Evolutionary conservation across 2,329 filamentous ascomycete genomes (phyloP), one percentile per base, ranked within the genome.

Genomic region (Xylaria sp.): DNA sequence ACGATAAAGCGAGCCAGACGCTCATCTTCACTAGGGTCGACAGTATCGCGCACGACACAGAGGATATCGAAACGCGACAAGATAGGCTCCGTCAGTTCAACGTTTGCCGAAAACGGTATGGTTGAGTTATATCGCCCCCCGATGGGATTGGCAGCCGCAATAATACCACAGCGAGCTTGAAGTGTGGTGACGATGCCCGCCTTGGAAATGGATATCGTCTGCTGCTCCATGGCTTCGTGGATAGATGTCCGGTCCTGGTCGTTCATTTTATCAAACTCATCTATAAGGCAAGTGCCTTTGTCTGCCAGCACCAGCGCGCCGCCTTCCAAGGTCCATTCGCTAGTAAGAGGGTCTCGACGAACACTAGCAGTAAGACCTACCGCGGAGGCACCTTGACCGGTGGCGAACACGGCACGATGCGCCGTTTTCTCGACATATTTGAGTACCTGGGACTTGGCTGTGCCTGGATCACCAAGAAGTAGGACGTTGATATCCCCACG

Each of bases 261-360:
- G 76, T 98, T 98, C 95, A 99, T 99, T 84, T 99, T 99, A 85
- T 99, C 95, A 72, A 99, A 99, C 78, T 99, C 95, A 72, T 99
- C 95, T 66, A 99, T 99, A 31, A 99, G 83, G 73, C 95, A 98
- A 15, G 92, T 97, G 42, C 95, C 95, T 68, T 92, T 90, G 76
- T 99, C 95, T 15, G 95, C 95, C 59, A 99, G 87, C 72, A 99
- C 95, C 11, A 99, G 84, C 3, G 95, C 95, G 74, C 95, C 95
- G 66, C 95, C 95, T 79, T 99, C 95, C 2, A 99, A 82, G 5
- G 95, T 98, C 94, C 95, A 99, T 79, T 99, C 95, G 76, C 90
- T 92, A 1, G 95, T 99, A 74, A 98, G 83, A 4, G 95, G 95
- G 75, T 99, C 95, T 67, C 94, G 91, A 68, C 95, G 92, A 64